Conservation (phyloP, 805 yeast genomes). For the Starmerella floris region DNA sequence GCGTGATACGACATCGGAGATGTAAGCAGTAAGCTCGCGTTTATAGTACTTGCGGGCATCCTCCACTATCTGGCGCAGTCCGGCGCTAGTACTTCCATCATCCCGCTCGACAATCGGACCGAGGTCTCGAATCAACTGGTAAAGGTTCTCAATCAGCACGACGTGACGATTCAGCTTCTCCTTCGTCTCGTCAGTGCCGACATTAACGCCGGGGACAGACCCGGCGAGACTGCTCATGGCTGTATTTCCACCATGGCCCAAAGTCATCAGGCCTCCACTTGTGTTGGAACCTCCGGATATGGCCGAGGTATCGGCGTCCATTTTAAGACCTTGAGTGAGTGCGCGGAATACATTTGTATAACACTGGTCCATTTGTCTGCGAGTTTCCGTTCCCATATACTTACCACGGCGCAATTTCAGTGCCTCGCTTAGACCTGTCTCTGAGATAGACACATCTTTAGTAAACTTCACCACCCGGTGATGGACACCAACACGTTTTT, state of each 20-base stretch:
- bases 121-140: conserved; percentile 34
- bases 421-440: conserved; percentile 11
- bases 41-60: conserved; percentile 23
- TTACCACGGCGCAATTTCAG: neutral
- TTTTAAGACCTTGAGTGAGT: conserved; percentile 19
- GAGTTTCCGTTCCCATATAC: conserved; percentile 9
- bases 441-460: conserved; percentile 22
- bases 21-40: conserved; percentile 33
- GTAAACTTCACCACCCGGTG: conserved; percentile 38
- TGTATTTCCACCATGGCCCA: neutral
- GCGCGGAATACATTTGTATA: conserved; percentile 21
- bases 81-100: conserved; percentile 3
- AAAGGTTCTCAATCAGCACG: conserved; percentile 40
- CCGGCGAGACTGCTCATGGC: conserved; percentile 10
- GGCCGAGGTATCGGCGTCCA: conserved; percentile 7
- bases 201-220: conserved; percentile 14
- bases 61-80: conserved; percentile 19
- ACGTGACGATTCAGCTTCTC: conserved; percentile 33
- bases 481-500: conserved; percentile 33
- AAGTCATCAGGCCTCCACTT: neutral
- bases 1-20: conserved; percentile 36
- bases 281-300: neutral
- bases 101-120: conserved; percentile 8
- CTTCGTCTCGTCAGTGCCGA: conserved; percentile 25
- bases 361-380: conserved; percentile 13